Percentiles rank a stretch among this genome's conserved stretches.
Conservation (phyloP, 116 monocot genomes). For the Papilionanthe hybrid region DNA sequence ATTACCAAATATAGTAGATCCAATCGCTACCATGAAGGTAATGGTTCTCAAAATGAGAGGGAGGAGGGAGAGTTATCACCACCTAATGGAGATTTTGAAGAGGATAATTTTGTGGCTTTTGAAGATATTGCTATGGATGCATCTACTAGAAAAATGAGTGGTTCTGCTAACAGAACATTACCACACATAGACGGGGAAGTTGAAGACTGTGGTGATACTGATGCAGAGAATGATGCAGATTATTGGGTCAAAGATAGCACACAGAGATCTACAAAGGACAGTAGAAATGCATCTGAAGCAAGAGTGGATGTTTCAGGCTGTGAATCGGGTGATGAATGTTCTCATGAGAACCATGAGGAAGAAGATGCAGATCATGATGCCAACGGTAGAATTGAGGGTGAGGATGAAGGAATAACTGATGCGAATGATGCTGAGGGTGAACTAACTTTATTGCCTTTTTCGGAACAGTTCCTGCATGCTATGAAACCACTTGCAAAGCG, state of each 20-base stretch:
- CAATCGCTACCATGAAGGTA: too few relatives aligned
- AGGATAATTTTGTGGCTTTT: constrained; percentile 66
- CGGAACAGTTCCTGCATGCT: constrained; percentile 52
- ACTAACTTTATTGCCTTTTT: constrained; percentile 44
- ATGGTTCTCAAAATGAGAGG: constrained; percentile 50
- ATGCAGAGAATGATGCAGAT: too few relatives aligned
- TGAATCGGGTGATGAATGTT: too few relatives aligned
- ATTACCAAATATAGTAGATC: too few relatives aligned
- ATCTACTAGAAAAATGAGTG: too few relatives aligned
- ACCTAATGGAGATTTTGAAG: constrained; percentile 82
- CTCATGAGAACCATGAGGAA: too few relatives aligned
- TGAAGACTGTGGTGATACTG: constrained; percentile 31
- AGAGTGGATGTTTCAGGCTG: too few relatives aligned
- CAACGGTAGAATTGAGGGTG: constrained; percentile 91
- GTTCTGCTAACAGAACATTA: constrained; percentile 3
- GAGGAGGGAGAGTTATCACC: constrained; percentile 82
- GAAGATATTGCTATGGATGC: constrained; percentile 20
- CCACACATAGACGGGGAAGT: constrained; percentile 26
- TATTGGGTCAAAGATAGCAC: constrained; percentile 87
- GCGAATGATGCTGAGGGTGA: constrained; percentile 63
- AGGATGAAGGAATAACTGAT: constrained; percentile 80
- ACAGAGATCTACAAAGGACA: constrained; percentile 79
- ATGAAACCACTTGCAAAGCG: constrained; percentile 81
- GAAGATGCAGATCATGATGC: constrained; percentile 69
- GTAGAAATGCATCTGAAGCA: too few relatives aligned